A percentile compares a stretch with the other conserved stretches of the same genome.
These are phyloP conservation scores for Xylona heveae DNA, from an alignment of 495 filamentous ascomycete species.

Conservation along the genomic window DNA sequence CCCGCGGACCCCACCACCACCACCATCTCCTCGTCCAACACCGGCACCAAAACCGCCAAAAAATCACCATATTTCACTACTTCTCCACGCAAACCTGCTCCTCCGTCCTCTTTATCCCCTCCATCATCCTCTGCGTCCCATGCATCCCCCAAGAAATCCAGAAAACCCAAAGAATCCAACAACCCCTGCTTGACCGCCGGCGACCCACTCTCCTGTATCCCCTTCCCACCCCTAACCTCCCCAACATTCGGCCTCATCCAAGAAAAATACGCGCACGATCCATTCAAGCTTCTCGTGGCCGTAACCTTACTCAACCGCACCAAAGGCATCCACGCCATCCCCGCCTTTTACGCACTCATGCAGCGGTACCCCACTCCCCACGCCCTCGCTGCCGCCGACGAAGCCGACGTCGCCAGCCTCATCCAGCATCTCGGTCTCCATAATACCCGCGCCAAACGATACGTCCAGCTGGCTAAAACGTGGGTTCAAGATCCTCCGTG, in stretches of 20 bases:
- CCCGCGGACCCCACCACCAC: neutral
- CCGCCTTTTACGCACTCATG: conserved; percentile 51
- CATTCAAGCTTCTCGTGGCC: conserved; percentile 22
- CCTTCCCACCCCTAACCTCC: conserved; percentile 45
- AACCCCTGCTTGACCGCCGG: too few species aligned
- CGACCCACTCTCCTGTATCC: conserved; percentile 37
- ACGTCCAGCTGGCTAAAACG: conserved; percentile 41
- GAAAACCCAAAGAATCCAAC: too few species aligned
- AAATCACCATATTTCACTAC: conserved; percentile 2
- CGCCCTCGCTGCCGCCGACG: conserved; percentile 35
- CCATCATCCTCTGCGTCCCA: neutral
- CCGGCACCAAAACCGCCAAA: neutral
- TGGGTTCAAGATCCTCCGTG: conserved; percentile 48
- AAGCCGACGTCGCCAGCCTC: conserved; percentile 32
- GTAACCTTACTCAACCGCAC: conserved; percentile 58
- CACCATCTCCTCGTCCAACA: conserved; percentile 1
- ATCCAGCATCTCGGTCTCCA: conserved; percentile 62
- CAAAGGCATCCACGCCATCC: conserved; percentile 49
- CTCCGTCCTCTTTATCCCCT: neutral
- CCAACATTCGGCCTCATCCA: conserved; percentile 59
- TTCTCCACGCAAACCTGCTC: neutral
- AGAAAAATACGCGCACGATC: conserved; percentile 48
- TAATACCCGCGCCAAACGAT: conserved; percentile 34
- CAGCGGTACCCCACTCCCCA: conserved; percentile 42
- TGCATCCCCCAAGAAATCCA: conserved; percentile 1